Conservation (phyloP, 495 filamentous ascomycete species). For the Annulohypoxylon stygium region DNA sequence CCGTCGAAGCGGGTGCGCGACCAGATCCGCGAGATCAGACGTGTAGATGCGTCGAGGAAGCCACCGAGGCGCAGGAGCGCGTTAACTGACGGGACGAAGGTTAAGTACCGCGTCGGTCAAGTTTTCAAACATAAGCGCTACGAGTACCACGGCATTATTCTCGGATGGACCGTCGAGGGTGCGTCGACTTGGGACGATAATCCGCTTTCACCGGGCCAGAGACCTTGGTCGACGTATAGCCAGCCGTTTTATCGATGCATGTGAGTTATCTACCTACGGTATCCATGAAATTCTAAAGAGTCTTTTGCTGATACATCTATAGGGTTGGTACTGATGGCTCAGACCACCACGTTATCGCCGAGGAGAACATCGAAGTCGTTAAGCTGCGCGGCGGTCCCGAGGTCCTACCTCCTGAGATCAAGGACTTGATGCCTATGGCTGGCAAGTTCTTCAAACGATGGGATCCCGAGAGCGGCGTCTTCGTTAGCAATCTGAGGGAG, state of each 20-base stretch:
- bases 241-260: conserved; percentile 54
- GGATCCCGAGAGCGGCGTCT: conserved; percentile 72
- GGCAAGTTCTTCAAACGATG: conserved; percentile 93
- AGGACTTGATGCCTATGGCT: conserved; percentile 73
- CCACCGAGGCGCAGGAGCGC: conserved; percentile 48
- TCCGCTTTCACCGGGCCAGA: conserved; percentile 23
- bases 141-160: conserved; percentile 81
- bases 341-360: conserved; percentile 80
- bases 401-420: conserved; percentile 47
- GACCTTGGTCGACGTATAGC: conserved; percentile 38
- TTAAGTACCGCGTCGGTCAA: conserved; percentile 79
- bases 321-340: conserved; percentile 73
- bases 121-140: conserved; percentile 88
- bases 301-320: conserved; percentile 28
- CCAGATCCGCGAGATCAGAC: conserved; percentile 50
- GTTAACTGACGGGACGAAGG: conserved; percentile 42
- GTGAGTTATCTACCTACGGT: conserved; percentile 46
- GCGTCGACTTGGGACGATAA: conserved; percentile 46
- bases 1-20: conserved; percentile 52
- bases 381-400: conserved; percentile 59
- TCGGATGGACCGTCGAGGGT: conserved; percentile 80
- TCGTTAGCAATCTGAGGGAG: conserved; percentile 88
- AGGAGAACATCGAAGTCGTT: conserved; percentile 84
- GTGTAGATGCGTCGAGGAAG: conserved; percentile 37
- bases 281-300: neutral